Evolutionary conservation across 306 rosid species (phyloP).

Genomic region (Casuarina cunninghamiana): DNA sequence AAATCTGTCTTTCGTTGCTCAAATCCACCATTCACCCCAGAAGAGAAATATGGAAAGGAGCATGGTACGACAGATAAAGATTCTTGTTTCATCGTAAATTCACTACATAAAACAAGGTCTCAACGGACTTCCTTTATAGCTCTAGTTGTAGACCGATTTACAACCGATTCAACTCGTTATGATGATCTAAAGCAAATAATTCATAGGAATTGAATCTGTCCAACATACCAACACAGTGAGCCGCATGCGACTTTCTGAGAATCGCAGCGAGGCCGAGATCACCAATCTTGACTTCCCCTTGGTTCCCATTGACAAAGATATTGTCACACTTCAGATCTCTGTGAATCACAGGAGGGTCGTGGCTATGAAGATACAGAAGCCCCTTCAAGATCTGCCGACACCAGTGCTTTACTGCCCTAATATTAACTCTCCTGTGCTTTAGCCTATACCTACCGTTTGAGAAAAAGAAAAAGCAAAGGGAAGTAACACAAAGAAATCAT

Average conservation of each 20-base stretch:
- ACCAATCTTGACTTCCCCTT: constrained; percentile 96
- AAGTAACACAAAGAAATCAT: constrained; percentile 13
- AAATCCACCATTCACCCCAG: constrained; percentile 18
- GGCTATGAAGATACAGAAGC: constrained; percentile 89
- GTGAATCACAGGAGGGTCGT: constrained; percentile 90
- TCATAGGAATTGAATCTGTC: not conserved
- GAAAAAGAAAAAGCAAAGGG: not conserved
- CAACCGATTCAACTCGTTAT: not conserved
- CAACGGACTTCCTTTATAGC: constrained; percentile 9
- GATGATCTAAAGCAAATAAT: not conserved
- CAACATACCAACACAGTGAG: constrained; percentile 83
- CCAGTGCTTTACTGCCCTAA: constrained; percentile 94
- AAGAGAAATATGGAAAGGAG: not conserved
- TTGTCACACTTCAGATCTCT: constrained; percentile 99
- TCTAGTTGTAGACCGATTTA: constrained; percentile 3
- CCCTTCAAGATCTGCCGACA: constrained; percentile 92
- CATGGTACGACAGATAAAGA: not conserved
- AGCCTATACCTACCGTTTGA: constrained; percentile 61
- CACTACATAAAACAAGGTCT: constrained; percentile 21
- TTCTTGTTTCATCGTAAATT: constrained; percentile 9
- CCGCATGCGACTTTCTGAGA: constrained; percentile 84
- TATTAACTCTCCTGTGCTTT: constrained; percentile 78
- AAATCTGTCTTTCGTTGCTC: constrained; percentile 21
- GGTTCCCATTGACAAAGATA: constrained; percentile 90
- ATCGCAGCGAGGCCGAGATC: constrained; percentile 95